Evolutionary conservation across 2,329 filamentous ascomycete genomes (phyloP), one percentile per base, ranked within the genome.

Genomic region (Aspergillus fumigatus): DNA sequence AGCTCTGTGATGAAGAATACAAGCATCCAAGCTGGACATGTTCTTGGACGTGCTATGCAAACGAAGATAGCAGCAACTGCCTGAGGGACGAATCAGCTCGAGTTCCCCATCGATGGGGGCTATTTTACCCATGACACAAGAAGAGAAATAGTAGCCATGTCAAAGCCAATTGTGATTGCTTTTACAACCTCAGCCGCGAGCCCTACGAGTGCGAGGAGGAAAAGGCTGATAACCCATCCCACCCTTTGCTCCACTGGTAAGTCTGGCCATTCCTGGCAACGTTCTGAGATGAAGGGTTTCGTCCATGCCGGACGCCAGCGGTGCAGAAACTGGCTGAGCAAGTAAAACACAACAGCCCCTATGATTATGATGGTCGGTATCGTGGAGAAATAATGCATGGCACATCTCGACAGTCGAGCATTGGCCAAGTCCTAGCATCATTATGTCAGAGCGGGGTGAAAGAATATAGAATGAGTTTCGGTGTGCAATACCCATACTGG

Each of bases 201-300:
- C 1, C 76, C 77, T 35, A 71, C 50, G 7, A 68, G 52, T 0
- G 79, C 77, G 5, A 76, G 53, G 2, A 67, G 43, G 21, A 80
- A 67, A 8, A 83, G 67, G 45, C 61, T 50, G 11, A 74, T 52
- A 0, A 73, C 71, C 67, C 74, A 76, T 59, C 58, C 67, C 67
- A 62, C 58, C 43, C 65, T 61, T 43, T 60, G 67, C 58, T 69
- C 75, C 50, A 63, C 70, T 53, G 66, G 70, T 50, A 70, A 60
- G 48, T 73, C 69, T 43, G 62, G 51, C 45, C 49, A 56, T 38
- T 67, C 62, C 35, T 68, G 65, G 19, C 63, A 61, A 21, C 69
- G 60, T 57, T 83, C 81, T 19, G 75, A 64, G 19, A 85, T 69
- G 58, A 86, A 85, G 3, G 80, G 73, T 50, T 65, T 73, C 21